Base-by-base conservation (phyloP, 83 land plant genomes). In the Larix sibirica region DNA sequence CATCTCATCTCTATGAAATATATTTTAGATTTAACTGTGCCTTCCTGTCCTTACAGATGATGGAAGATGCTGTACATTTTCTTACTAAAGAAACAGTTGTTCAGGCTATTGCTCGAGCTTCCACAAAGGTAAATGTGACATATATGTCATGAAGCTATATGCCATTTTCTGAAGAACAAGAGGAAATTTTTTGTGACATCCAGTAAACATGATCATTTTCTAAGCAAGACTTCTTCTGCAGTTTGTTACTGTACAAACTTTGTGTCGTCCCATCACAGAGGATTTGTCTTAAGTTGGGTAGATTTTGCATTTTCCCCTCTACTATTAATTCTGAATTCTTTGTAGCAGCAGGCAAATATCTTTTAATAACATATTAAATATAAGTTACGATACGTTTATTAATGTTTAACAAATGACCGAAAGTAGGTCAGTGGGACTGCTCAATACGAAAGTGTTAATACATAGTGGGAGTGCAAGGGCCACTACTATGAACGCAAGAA, bases 61-160 rank as follows among this genome's bases (percentile, higher is more conserved):
- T 93, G 92, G 97, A 98, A 80, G 97, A 98, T 90, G 97, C 99
- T 61, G 91, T 98, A 1, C 90, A 95, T 60, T 98, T 95, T 85
- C 91, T 98, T 69, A 88, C 90, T 83, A 98, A 96, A 83, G 99
- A 98, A 82, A 98, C 99, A 61, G 84, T 98, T 81, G 90, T 95
- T 73, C 99, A 98, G 87, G 99, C 99, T 24, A 94, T 98, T 84
- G 89, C 98, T 80, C 91, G 99, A 33, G 90, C 99, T 83, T 92
- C 99, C 7, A 98, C 99, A 14, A 98, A 98, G 94, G 99, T 96
- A 62, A 54, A 92, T 67, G 42, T 61, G n/a, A 33, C 17, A 7
- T 28, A 64, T 18, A 26, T 58, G 40, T 12, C 38, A 26, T 13
- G 24, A 42, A 71, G 4, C 73, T 28, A 28, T 42, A 47, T 47